Percentiles rank a stretch among this genome's conserved stretches.
These are phyloP conservation scores for Lavandula angustifolia DNA, from an alignment of 257 asterid genomes.

Conservation along the genomic window DNA sequence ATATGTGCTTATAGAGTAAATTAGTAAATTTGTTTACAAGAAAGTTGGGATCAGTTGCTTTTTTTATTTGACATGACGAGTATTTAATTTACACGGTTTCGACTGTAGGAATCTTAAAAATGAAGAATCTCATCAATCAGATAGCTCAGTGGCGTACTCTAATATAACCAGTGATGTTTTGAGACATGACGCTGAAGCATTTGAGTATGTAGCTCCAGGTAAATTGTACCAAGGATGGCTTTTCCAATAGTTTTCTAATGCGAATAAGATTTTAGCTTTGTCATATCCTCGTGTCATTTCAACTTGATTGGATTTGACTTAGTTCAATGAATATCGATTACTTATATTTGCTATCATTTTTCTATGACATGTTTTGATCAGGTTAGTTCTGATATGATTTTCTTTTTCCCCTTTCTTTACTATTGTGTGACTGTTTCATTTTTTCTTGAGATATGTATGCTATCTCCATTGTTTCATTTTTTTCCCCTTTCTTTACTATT, in stretches of 20 bases:
- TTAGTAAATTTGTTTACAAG: constrained; percentile 15
- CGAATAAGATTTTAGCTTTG: constrained; percentile 25
- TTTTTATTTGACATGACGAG: constrained; percentile 22
- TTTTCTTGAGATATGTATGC: constrained; percentile 14
- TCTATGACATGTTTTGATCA: constrained; percentile 5
- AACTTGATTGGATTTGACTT: constrained; percentile 20
- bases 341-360: not conserved
- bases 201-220: constrained; percentile 64
- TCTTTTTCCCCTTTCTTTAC: not conserved
- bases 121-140: constrained; percentile 49
- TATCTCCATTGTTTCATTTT: too few relatives aligned
- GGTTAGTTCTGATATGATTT: constrained; percentile 15
- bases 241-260: constrained; percentile 18
- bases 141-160: constrained; percentile 52
- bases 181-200: constrained; percentile 65
- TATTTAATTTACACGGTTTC: constrained; percentile 32
- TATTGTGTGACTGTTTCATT: constrained; percentile 21
- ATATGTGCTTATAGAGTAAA: constrained; percentile 3
- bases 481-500: too few relatives aligned
- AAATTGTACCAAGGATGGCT: constrained; percentile 48
- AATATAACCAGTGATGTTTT: constrained; percentile 67
- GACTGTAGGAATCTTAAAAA: constrained; percentile 75
- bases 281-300: constrained; percentile 17
- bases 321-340: constrained; percentile 14
- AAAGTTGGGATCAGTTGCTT: constrained; percentile 21